phyloP scores from a whole-genome alignment of 140 eudicot genomes.

The Stevia rebaudiana region DNA sequence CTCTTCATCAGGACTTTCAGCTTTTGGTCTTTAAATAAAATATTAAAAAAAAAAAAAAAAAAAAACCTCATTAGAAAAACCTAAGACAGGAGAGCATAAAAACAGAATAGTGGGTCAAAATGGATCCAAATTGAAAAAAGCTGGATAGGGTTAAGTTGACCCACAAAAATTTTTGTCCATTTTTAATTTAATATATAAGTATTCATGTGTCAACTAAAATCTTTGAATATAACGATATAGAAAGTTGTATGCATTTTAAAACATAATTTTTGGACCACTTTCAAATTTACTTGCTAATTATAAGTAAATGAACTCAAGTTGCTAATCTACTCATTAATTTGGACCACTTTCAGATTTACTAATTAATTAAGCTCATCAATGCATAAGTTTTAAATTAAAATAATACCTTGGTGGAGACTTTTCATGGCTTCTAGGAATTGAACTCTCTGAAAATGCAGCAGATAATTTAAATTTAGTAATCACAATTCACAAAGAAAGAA shows the following conservation, averaged over 20 bases:
- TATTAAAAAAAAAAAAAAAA: background rate
- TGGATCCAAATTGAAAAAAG: background rate
- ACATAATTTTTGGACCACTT: background rate
- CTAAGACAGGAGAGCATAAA: background rate
- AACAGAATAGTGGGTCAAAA: constrained; percentile 9
- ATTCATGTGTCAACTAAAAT: background rate
- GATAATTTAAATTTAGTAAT: background rate
- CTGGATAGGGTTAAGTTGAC: background rate
- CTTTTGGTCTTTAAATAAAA: constrained; percentile 41
- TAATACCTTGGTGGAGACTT: constrained; percentile 71
- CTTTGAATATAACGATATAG: background rate
- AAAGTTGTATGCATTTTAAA: background rate
- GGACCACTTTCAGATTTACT: no score
- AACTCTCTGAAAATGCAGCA: constrained; percentile 43
- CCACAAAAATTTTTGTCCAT: background rate
- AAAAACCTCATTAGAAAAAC: constrained; percentile 5
- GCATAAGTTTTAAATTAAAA: background rate
- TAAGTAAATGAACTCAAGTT: background rate
- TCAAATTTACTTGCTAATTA: constrained; percentile 5
- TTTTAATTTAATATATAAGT: background rate
- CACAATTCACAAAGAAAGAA: background rate
- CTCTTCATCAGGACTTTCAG: constrained; percentile 45
- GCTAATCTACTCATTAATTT: background rate
- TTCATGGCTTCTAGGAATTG: constrained; percentile 38
- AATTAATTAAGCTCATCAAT: background rate